Percentiles rank a stretch among this genome's conserved stretches.
These are phyloP conservation scores for Colletotrichum gigasporum DNA, from an alignment of 2,329 filamentous ascomycete species.

Conservation along the genomic window DNA sequence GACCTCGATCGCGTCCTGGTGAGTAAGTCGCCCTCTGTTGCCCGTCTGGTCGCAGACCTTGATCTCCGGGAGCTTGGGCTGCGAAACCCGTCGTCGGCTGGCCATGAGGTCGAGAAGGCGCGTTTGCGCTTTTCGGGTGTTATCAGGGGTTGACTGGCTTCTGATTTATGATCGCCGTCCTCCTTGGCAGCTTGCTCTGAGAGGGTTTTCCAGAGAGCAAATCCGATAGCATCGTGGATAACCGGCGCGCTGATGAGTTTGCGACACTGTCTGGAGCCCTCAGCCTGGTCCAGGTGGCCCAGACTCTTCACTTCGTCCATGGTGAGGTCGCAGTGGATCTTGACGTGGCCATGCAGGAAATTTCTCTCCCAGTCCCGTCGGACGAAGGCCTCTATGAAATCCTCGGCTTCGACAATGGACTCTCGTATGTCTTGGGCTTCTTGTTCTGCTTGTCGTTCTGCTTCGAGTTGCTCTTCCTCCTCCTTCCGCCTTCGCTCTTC, in stretches of 20 bases:
- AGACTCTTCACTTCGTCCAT: conserved; percentile 1
- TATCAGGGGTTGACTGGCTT: neutral
- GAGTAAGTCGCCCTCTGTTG: neutral
- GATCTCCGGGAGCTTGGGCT: neutral
- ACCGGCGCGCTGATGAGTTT: conserved; percentile 22
- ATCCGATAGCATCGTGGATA: conserved; percentile 21
- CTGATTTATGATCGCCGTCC: neutral
- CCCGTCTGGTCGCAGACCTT: conserved; percentile 1
- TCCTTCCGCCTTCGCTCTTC: neutral
- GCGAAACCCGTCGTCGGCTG: neutral
- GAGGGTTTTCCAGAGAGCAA: conserved; percentile 9
- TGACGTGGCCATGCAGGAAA: conserved; percentile 11
- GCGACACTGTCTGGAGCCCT: conserved; percentile 4
- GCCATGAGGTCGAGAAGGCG: neutral
- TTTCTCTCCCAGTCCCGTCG: neutral
- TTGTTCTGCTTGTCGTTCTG: too few species aligned
- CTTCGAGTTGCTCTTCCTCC: neutral
- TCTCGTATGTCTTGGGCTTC: neutral
- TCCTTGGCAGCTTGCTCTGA: neutral
- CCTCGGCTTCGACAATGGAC: neutral
- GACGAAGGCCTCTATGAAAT: neutral
- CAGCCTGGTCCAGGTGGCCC: neutral
- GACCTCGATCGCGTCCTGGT: neutral
- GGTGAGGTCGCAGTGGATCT: conserved; percentile 21
- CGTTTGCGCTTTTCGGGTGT: too few species aligned